Conservation (phyloP, 257 asterid genomes). For the Nicotiana paniculata region DNA sequence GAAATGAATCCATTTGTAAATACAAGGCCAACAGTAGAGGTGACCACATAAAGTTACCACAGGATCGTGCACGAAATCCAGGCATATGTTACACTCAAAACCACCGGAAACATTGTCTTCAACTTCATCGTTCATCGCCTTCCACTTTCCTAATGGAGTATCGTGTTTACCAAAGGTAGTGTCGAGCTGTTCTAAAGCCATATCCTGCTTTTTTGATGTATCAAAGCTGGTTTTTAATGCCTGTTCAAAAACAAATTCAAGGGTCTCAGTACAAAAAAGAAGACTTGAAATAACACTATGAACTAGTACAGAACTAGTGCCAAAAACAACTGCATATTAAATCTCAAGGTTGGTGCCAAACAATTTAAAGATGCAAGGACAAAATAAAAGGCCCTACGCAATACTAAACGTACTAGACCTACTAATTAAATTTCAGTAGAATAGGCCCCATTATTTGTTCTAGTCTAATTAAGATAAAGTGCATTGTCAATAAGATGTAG, state of each 20-base stretch:
- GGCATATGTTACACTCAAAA: conserved; percentile 76
- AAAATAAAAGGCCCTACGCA: neutral
- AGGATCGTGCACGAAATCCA: conserved; percentile 62
- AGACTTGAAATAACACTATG: neutral
- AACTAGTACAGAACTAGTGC: neutral
- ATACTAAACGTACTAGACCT: neutral
- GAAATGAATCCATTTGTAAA: conserved; percentile 62
- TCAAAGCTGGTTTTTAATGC: neutral
- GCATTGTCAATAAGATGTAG: neutral
- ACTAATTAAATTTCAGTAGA: neutral
- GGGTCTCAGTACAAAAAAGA: neutral
- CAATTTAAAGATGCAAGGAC: neutral
- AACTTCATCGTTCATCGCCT: conserved; percentile 24
- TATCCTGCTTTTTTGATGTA: neutral
- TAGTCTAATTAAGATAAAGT: neutral
- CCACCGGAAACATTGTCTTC: conserved; percentile 35
- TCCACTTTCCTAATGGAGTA: conserved; percentile 22
- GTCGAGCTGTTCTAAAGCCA: conserved; percentile 7
- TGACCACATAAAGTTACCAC: conserved; percentile 87
- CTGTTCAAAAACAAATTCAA: conserved; percentile 5
- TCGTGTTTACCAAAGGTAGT: neutral
- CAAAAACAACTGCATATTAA: neutral
- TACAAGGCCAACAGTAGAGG: conserved; percentile 87
- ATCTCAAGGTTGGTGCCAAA: neutral
- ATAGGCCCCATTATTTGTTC: neutral